Evolutionary conservation across 1,284 basidiomycete genomes (phyloP), one percentile per base, ranked within the genome.

Genomic region (Leccinum huronense): DNA sequence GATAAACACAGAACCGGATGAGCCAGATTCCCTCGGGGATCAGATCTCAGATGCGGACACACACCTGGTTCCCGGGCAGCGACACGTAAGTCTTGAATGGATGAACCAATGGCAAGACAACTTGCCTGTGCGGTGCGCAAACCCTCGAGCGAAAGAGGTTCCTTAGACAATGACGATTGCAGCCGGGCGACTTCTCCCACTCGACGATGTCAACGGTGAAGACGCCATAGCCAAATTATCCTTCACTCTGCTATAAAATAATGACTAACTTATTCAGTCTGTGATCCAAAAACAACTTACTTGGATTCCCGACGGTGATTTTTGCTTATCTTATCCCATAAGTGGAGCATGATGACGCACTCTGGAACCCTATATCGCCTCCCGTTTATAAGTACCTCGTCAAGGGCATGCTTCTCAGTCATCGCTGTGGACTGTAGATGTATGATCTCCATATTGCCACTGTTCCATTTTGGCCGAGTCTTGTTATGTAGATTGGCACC

Each of bases 341-440:
- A 99, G 75, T 98, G 97, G 59, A 98, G 84, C 60, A 93, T 84
- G 67, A 99, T 92, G 57, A 95, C 84, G 67, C 89, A 86, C 76
- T 99, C 97, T 2, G 97, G 97, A n/a, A 99, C 89, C 68, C 95
- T 84, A 78, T 96, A 98, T 59, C 91, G 86, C 65, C 93, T 86
- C 53, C 92, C 91, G 70, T 91, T 93, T 69, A 93, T 93, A 60
- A 90, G 77, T 13, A 91, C 86, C 69, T 93, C 90, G 68, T 93
- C 90, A 5, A 88, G 84, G 45, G 80, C 72, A 53, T 89, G 80
- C 67, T 82, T 86, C 48, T 76, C 79, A 11, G 77, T 60, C 60
- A 78, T 72, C 61, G 79, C 72, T 14, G 81, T 73, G 34, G 81
- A 80, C 67, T 88, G 86, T 10, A 86, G 81, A 34, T 92, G 89